These are phyloP conservation scores for Beauveria australis DNA, from an alignment of 2,329 filamentous ascomycete genomes.

Conservation along the genomic window DNA sequence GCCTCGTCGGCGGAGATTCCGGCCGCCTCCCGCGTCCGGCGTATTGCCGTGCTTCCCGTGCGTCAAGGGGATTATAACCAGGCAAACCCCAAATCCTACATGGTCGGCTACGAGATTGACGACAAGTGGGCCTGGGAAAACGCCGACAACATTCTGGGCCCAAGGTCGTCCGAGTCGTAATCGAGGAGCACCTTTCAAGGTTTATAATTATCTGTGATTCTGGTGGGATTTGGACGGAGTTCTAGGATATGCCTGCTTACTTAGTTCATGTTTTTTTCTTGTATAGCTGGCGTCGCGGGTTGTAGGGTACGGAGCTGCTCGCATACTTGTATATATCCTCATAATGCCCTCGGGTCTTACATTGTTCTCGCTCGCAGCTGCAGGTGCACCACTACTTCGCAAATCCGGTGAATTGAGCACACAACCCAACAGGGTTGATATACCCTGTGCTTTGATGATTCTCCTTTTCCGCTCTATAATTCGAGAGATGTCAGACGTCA, in stretches of 20 bases:
- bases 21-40: neutral
- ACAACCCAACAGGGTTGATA: too few species aligned
- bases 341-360: too few species aligned
- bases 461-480: neutral
- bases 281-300: too few species aligned
- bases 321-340: too few species aligned
- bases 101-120: conserved; percentile 6
- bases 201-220: too few species aligned
- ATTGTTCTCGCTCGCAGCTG: too few species aligned
- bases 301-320: too few species aligned
- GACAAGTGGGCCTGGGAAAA: conserved; percentile 5
- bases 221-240: too few species aligned
- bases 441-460: neutral
- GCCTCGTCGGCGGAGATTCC: conserved; percentile 4
- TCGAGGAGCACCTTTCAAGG: neutral
- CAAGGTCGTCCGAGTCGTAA: neutral
- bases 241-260: too few species aligned
- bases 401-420: too few species aligned
- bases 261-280: too few species aligned
- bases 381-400: too few species aligned
- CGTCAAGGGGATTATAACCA: neutral
- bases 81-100: neutral
- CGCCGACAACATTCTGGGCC: neutral
- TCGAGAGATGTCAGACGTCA: neutral
- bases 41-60: neutral